These are phyloP conservation scores for Juncus inflexus DNA, from an alignment of 176 grass and related monocot species.

Conservation along the genomic window DNA sequence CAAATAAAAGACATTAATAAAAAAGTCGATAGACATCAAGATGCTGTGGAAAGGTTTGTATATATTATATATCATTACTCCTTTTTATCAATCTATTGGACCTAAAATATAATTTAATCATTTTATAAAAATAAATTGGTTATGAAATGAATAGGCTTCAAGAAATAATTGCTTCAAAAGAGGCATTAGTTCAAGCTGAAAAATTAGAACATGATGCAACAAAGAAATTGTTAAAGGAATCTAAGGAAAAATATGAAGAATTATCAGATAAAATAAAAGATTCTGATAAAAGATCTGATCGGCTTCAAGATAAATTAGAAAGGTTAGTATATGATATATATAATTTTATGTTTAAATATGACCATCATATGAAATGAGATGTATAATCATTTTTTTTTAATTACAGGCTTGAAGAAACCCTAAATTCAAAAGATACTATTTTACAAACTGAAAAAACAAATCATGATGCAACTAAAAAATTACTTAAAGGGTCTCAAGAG, in stretches of 20 bases:
- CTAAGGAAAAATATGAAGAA: conserved; percentile 31
- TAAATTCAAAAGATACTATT: conserved; percentile 47
- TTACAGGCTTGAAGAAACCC: conserved; percentile 51
- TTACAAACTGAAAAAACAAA: conserved; percentile 61
- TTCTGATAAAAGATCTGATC: conserved; percentile 28
- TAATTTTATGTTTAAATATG: background rate
- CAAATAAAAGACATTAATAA: conserved; percentile 52
- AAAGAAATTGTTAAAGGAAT: conserved; percentile 32
- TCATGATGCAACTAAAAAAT: conserved; percentile 55
- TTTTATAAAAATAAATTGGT: conserved; percentile 1
- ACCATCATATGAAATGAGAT: conserved; percentile 13
- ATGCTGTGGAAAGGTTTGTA: conserved; percentile 55
- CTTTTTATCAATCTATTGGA: conserved; percentile 7
- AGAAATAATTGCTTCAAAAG: conserved; percentile 28
- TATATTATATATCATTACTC: background rate
- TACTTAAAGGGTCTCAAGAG: conserved; percentile 64
- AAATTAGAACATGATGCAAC: conserved; percentile 27
- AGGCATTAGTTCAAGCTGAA: conserved; percentile 26
- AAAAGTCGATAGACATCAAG: conserved; percentile 51
- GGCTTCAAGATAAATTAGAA: conserved; percentile 34
- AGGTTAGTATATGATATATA: conserved; percentile 2
- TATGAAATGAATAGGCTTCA: conserved; percentile 11
- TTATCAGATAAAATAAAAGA: conserved; percentile 25
- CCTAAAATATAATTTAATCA: conserved; percentile 5
- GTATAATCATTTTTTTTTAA: conserved; percentile 26